phyloP scores from a whole-genome alignment of 805 yeast species.

The Ogataea nitratoaversa region DNA sequence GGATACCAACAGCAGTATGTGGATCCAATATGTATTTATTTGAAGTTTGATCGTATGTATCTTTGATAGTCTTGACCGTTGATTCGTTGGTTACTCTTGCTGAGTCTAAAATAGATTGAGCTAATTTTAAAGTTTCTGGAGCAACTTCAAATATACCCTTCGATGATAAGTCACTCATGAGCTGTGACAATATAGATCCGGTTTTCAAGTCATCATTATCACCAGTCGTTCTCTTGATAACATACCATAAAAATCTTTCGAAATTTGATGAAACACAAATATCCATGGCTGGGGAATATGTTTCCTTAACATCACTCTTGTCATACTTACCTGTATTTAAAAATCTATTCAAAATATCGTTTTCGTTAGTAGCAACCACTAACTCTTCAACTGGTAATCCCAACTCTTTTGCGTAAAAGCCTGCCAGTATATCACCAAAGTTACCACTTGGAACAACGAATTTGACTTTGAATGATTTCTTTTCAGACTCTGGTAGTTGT shows the following conservation, averaged over 20 bases:
- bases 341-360: conserved; percentile 92
- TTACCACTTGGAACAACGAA: conserved; percentile 97
- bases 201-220: conserved; percentile 59
- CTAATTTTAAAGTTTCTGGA: conserved; percentile 56
- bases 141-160: conserved; percentile 76
- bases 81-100: conserved; percentile 75
- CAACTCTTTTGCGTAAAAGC: conserved; percentile 91
- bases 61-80: conserved; percentile 75
- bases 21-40: conserved; percentile 87
- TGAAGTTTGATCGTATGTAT: conserved; percentile 53
- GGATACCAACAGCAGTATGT: conserved; percentile 92
- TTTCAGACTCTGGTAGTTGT: conserved; percentile 26
- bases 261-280: conserved; percentile 92
- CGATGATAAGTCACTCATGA: conserved; percentile 77
- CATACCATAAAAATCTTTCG: conserved; percentile 94
- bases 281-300: conserved; percentile 98
- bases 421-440: conserved; percentile 97
- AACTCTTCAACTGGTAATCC: conserved; percentile 86
- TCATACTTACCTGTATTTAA: conserved; percentile 81
- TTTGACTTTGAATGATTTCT: conserved; percentile 47
- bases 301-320: conserved; percentile 76
- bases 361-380: conserved; percentile 93
- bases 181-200: conserved; percentile 62
- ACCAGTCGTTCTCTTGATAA: conserved; percentile 69
- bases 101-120: conserved; percentile 67